Evolutionary conservation across 768 basidiomycete species (phyloP).

Genomic region (Lentinula lateritia): DNA sequence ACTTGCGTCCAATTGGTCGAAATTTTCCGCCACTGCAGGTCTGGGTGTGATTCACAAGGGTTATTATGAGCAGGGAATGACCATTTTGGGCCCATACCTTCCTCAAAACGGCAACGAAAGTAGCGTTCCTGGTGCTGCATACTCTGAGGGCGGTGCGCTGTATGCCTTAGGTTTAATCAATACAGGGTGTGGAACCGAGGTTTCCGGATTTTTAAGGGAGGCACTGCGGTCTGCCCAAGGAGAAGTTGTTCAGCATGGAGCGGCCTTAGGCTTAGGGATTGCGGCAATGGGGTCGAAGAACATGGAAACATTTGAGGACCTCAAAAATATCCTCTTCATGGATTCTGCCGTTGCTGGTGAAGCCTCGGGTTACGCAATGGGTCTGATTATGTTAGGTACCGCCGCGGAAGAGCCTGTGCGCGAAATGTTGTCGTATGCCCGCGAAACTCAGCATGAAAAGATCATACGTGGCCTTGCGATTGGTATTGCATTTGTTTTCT

Average conservation of each 20-base stretch:
- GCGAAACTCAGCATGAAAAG: constrained; percentile 98
- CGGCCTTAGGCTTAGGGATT: constrained; percentile 94
- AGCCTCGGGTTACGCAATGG: constrained; percentile 96
- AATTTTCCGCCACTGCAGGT: constrained; percentile 95
- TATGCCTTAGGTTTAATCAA: constrained; percentile 95
- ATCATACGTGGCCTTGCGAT: constrained; percentile 95
- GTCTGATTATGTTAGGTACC: constrained; percentile 96
- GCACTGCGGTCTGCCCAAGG: constrained; percentile 69
- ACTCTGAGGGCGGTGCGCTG: constrained; percentile 93
- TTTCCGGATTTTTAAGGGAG: constrained; percentile 75
- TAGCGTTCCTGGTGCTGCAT: constrained; percentile 71
- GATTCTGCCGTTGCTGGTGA: constrained; percentile 97
- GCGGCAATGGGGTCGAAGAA: constrained; percentile 92
- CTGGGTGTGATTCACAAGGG: constrained; percentile 98
- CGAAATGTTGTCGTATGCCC: constrained; percentile 95
- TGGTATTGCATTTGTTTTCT: constrained; percentile 88
- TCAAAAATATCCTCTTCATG: constrained; percentile 83
- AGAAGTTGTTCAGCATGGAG: constrained; percentile 95
- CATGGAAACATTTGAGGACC: constrained; percentile 84
- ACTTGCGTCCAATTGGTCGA: constrained; percentile 95
- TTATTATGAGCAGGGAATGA: constrained; percentile 89
- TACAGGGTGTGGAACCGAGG: constrained; percentile 78
- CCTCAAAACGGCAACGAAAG: constrained; percentile 76
- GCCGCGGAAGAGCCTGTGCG: constrained; percentile 72
- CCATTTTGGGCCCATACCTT: constrained; percentile 89